Percentiles rank a stretch among this genome's conserved stretches.
Conservation (phyloP, 2,329 filamentous ascomycete species). For the Zymoseptoria brevis region DNA sequence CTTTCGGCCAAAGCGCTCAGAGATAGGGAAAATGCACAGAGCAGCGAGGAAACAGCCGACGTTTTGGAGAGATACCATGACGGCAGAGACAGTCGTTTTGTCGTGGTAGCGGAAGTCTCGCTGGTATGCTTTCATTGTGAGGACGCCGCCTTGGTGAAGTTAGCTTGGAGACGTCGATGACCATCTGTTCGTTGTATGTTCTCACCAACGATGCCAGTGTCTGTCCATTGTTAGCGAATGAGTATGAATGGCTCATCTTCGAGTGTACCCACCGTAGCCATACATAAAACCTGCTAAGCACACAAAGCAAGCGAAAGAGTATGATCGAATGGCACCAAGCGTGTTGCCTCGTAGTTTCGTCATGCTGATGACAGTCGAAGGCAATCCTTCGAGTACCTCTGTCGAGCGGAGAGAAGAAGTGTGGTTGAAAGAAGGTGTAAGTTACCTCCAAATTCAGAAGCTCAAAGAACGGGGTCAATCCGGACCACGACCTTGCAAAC, state of each 20-base stretch:
- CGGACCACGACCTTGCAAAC: neutral
- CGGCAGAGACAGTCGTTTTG: constrained; percentile 27
- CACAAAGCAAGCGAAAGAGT: constrained; percentile 20
- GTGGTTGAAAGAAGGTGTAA: neutral
- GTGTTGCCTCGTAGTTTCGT: constrained; percentile 18
- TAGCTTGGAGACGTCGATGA: neutral
- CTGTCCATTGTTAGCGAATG: neutral
- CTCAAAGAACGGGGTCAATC: neutral
- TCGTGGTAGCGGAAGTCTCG: constrained; percentile 21
- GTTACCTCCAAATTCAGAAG: neutral
- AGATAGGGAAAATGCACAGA: constrained; percentile 43
- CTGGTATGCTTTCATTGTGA: constrained; percentile 23
- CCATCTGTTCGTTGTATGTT: neutral
- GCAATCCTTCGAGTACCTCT: neutral
- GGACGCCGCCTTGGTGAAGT: constrained; percentile 18
- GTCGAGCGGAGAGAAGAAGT: neutral
- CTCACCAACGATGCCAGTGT: constrained; percentile 34
- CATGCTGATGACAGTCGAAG: constrained; percentile 4
- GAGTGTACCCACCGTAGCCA: constrained; percentile 29
- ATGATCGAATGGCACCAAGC: constrained; percentile 16
- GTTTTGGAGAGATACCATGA: constrained; percentile 45
- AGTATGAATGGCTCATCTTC: neutral
- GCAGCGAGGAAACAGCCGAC: constrained; percentile 47
- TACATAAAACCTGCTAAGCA: constrained; percentile 21
- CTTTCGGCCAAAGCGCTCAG: constrained; percentile 40